These are phyloP conservation scores for Rhododendron simsii DNA, from an alignment of 148 eudicot species.

Conservation along the genomic window DNA sequence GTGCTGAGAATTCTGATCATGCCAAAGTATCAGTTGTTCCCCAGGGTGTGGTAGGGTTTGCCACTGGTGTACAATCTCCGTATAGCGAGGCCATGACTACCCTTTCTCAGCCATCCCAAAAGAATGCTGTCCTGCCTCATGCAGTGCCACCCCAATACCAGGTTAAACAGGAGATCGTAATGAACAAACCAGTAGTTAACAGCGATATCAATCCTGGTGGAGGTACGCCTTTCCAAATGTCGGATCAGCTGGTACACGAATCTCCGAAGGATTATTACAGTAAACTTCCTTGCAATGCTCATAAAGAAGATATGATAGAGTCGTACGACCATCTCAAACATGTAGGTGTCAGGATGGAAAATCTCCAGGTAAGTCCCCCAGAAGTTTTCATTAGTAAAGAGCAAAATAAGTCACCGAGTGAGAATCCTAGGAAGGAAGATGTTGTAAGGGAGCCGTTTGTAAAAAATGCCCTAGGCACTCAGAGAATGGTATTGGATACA, in stretches of 20 bases:
- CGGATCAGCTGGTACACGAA: slow-evolving; percentile 34
- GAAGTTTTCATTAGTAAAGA: slow-evolving; percentile 33
- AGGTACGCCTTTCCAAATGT: slow-evolving; percentile 25
- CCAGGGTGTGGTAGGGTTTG: slow-evolving; percentile 34
- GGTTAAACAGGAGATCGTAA: slow-evolving; percentile 30
- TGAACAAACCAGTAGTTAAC: slow-evolving; percentile 32
- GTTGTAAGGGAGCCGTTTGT: slow-evolving; percentile 10
- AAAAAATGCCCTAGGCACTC: slow-evolving; percentile 8
- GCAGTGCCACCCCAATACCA: slow-evolving; percentile 34
- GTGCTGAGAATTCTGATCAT: slow-evolving; percentile 27
- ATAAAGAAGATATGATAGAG: slow-evolving; percentile 31
- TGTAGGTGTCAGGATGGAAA: slow-evolving; percentile 49
- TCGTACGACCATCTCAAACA: slow-evolving; percentile 38
- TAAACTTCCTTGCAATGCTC: slow-evolving; percentile 22
- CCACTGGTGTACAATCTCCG: slow-evolving; percentile 32
- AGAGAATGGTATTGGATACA: slow-evolving; percentile 16
- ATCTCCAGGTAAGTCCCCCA: slow-evolving; percentile 34
- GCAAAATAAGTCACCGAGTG: slow-evolving; percentile 27
- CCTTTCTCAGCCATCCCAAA: slow-evolving; percentile 33
- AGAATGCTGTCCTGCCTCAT: slow-evolving; percentile 35
- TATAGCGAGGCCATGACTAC: slow-evolving; percentile 24
- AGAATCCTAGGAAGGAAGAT: slow-evolving; percentile 36
- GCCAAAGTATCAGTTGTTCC: slow-evolving; percentile 24
- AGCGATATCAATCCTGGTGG: slow-evolving; percentile 30
- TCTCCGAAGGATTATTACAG: slow-evolving; percentile 34